Conservation (phyloP, 768 basidiomycete genomes). For the Exsudoporus frostii region DNA sequence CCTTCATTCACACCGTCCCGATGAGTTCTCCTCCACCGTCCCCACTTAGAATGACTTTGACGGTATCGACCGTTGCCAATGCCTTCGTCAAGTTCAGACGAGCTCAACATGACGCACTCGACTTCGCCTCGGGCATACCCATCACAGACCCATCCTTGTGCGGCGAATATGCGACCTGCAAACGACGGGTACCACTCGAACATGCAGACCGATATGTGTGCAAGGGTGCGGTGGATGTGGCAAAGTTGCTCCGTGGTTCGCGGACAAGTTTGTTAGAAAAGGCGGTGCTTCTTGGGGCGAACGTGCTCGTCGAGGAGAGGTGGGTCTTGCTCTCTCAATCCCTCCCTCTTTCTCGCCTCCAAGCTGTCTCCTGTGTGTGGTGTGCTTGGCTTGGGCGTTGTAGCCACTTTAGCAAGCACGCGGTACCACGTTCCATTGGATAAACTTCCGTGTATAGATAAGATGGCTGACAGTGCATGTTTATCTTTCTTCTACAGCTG, state of each 20-base stretch:
- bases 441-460: neutral
- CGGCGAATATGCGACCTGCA: slow-evolving; percentile 26
- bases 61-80: slow-evolving; percentile 43
- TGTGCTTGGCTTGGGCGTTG: neutral
- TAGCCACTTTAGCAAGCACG: neutral
- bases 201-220: slow-evolving; percentile 52
- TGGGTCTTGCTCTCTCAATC: slow-evolving; percentile 36
- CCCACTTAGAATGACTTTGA: slow-evolving; percentile 21
- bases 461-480: slow-evolving; percentile 2
- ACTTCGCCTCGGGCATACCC: slow-evolving; percentile 37
- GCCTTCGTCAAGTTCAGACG: slow-evolving; percentile 54
- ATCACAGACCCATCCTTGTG: slow-evolving; percentile 35
- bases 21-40: slow-evolving; percentile 24
- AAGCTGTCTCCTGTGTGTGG: neutral
- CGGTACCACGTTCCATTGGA: neutral
- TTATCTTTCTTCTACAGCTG: slow-evolving; percentile 41
- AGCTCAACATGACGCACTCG: slow-evolving; percentile 31
- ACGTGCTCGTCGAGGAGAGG: slow-evolving; percentile 68
- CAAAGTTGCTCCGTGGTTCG: slow-evolving; percentile 53
- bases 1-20: neutral
- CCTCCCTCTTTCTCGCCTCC: neutral
- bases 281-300: slow-evolving; percentile 49
- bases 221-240: slow-evolving; percentile 58
- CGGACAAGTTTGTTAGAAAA: slow-evolving; percentile 49
- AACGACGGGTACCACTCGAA: slow-evolving; percentile 31